Percentiles rank a stretch among this genome's conserved stretches.
Evolutionary conservation across 257 asterid genomes (phyloP).

Genomic region (Nicotiana tomentosiformis): DNA sequence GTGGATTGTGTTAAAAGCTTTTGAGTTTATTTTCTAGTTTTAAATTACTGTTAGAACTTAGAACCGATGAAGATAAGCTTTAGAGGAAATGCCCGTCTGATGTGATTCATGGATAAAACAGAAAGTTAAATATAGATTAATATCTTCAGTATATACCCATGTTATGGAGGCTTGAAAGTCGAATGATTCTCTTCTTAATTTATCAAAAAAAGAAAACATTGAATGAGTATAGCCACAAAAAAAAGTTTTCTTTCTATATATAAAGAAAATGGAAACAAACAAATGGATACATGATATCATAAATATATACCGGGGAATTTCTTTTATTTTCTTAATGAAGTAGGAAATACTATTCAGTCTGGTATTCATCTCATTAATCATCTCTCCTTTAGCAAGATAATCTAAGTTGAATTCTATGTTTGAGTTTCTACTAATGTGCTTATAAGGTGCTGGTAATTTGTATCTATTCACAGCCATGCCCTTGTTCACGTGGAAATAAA

Average conservation of each 20-base stretch:
- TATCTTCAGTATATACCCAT: background rate
- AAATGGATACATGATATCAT: background rate
- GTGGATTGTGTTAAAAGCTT: background rate
- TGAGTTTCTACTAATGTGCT: background rate
- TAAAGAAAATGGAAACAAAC: background rate
- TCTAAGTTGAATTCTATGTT: background rate
- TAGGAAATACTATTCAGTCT: background rate
- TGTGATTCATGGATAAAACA: background rate
- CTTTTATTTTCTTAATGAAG: conserved; percentile 2
- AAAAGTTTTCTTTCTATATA: background rate
- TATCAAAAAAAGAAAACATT: background rate
- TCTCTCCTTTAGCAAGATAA: background rate
- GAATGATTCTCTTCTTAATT: background rate
- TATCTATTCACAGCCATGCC: conserved; percentile 53
- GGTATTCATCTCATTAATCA: background rate
- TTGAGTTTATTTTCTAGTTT: background rate
- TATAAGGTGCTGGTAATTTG: background rate
- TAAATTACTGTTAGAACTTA: background rate
- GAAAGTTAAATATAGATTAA: background rate
- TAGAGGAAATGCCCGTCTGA: background rate
- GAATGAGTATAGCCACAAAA: background rate
- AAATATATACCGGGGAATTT: background rate
- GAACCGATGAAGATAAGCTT: background rate
- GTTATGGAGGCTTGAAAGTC: background rate
- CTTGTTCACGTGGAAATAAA: conserved; percentile 79